These are phyloP conservation scores for Rubus parviflorus DNA, from an alignment of 306 rosid species.

Conservation along the genomic window DNA sequence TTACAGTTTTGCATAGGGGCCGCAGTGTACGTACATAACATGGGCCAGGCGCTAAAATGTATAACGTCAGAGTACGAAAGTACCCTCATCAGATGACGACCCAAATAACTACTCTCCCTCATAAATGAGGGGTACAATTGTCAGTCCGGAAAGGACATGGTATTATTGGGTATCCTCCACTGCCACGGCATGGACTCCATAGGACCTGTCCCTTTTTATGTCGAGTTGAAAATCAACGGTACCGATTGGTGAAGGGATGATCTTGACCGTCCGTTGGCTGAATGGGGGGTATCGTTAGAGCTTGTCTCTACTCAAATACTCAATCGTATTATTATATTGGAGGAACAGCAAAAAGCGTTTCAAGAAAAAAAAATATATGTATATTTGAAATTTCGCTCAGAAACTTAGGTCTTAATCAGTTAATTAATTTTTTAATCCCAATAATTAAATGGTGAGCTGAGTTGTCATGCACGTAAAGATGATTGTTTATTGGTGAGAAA, in stretches of 20 bases:
- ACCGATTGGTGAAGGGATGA: not conserved
- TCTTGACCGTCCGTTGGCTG: constrained; percentile 32
- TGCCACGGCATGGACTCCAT: constrained; percentile 41
- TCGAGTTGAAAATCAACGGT: constrained; percentile 36
- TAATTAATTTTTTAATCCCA: constrained; percentile 4
- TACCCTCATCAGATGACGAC: not conserved
- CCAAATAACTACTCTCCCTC: too few species aligned
- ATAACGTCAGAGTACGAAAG: constrained; percentile 16
- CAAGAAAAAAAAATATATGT: not conserved
- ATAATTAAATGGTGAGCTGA: constrained; percentile 28
- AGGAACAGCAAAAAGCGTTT: constrained; percentile 19
- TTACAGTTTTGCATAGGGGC: not conserved
- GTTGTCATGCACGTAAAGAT: constrained; percentile 62
- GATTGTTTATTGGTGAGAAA: constrained; percentile 38
- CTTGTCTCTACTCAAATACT: constrained; percentile 37
- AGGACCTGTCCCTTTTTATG: constrained; percentile 45
- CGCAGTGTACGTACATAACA: not conserved
- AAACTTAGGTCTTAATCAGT: constrained; percentile 33
- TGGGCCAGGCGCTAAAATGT: not conserved
- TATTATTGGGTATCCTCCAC: constrained; percentile 35
- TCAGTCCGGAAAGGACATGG: constrained; percentile 34
- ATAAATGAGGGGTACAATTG: constrained; percentile 32
- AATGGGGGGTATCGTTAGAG: constrained; percentile 32
- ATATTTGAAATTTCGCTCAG: constrained; percentile 4
- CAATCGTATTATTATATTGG: constrained; percentile 5